These are phyloP conservation scores for Moesziomyces sp. DNA, from an alignment of 1,284 basidiomycete species.

Conservation along the genomic window DNA sequence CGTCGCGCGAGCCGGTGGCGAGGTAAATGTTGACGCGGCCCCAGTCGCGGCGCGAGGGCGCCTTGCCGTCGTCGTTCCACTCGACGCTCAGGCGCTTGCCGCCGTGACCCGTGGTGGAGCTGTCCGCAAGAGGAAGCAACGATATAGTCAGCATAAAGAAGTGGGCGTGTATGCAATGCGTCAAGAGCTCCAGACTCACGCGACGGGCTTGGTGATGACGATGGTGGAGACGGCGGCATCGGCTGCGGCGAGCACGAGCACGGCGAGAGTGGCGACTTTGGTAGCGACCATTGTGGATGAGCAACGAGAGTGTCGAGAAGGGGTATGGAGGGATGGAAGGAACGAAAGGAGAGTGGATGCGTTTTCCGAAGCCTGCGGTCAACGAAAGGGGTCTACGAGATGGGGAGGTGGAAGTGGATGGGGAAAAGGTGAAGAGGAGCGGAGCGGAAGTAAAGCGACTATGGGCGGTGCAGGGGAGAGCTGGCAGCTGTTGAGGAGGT, in stretches of 20 bases:
- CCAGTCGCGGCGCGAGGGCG: slow-evolving; percentile 49
- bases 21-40: slow-evolving; percentile 60
- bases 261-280: slow-evolving; percentile 40
- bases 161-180: not conserved
- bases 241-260: slow-evolving; percentile 39
- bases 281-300: slow-evolving; percentile 30
- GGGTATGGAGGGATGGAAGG: not conserved
- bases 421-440: not conserved
- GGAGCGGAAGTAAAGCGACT: not conserved
- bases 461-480: not conserved
- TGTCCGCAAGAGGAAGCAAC: not conserved
- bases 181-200: slow-evolving; percentile 29
- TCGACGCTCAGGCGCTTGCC: slow-evolving; percentile 43
- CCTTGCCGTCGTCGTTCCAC: slow-evolving; percentile 59
- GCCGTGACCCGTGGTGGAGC: slow-evolving; percentile 51
- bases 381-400: not conserved
- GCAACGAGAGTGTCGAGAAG: slow-evolving; percentile 2
- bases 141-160: not conserved
- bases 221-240: slow-evolving; percentile 48
- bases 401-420: not conserved
- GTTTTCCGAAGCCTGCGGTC: slow-evolving; percentile 1
- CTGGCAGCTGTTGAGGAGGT: no score
- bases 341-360: slow-evolving; percentile 12
- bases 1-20: slow-evolving; percentile 53
- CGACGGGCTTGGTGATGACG: slow-evolving; percentile 55